A percentile compares a stretch with the other conserved stretches of the same genome.
phyloP scores from a whole-genome alignment of 176 grass and related monocot species.

The Metroxylon sagu region DNA sequence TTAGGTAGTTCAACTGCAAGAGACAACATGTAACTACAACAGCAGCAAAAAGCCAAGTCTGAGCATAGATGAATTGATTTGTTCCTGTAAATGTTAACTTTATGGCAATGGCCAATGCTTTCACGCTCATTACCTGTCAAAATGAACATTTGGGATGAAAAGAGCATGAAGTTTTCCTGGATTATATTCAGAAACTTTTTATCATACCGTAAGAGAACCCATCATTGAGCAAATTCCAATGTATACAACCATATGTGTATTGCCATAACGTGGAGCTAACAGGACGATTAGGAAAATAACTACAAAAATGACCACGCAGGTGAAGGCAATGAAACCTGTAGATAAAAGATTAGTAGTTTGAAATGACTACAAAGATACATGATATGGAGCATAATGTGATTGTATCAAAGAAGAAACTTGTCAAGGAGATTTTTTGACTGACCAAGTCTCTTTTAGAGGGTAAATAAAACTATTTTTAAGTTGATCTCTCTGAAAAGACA shows the following conservation, averaged over 20 bases:
- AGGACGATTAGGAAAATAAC: constrained; percentile 60
- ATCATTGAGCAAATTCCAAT: constrained; percentile 88
- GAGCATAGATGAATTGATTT: constrained; percentile 73
- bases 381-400: too few species aligned
- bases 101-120: constrained; percentile 81
- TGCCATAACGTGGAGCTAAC: constrained; percentile 53
- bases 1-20: constrained; percentile 87
- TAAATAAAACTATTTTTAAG: too few species aligned
- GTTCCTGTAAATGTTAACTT: constrained; percentile 69
- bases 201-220: constrained; percentile 87
- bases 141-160: too few species aligned
- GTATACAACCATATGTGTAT: constrained; percentile 79
- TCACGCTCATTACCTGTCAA: constrained; percentile 86
- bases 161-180: too few species aligned
- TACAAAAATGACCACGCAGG: constrained; percentile 48
- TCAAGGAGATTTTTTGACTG: too few species aligned
- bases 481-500: too few species aligned
- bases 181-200: not conserved
- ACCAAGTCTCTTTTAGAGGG: too few species aligned
- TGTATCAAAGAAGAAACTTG: too few species aligned
- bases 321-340: constrained; percentile 79
- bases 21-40: constrained; percentile 68
- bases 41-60: constrained; percentile 82
- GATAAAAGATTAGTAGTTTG: constrained; percentile 2
- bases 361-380: not conserved